Evolutionary conservation across 2,329 filamentous ascomycete genomes (phyloP).

Genomic region (Sporothrix curviconia): DNA sequence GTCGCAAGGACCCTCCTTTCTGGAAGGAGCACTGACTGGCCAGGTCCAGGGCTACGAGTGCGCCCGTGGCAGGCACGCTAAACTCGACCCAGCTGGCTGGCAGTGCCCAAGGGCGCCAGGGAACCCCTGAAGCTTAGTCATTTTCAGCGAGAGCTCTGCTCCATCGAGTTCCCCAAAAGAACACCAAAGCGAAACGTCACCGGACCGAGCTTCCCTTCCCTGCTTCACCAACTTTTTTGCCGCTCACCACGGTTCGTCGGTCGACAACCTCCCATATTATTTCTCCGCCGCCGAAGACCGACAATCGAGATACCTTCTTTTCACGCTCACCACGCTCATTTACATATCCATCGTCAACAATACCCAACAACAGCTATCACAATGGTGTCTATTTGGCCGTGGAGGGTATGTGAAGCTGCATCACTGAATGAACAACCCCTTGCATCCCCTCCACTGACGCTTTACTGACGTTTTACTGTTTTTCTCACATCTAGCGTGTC

Average conservation of each 20-base stretch:
- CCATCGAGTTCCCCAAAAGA: not conserved
- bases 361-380: not conserved
- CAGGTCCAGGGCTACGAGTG: not conserved
- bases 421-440: not conserved
- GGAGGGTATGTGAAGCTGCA: constrained; percentile 18
- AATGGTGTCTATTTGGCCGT: constrained; percentile 29
- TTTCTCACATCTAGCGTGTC: constrained; percentile 52
- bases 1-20: constrained; percentile 8
- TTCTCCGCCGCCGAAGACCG: not conserved
- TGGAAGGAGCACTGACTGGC: not conserved
- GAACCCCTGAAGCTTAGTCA: not conserved
- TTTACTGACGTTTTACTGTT: too few relatives aligned
- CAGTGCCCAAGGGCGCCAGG: not conserved
- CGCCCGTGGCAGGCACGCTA: not conserved
- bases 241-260: not conserved
- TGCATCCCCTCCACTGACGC: too few relatives aligned
- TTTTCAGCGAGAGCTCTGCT: not conserved
- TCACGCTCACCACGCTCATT: not conserved
- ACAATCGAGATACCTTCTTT: too few relatives aligned
- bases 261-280: not conserved
- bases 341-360: not conserved
- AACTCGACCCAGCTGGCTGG: not conserved
- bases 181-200: constrained; percentile 3
- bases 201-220: not conserved
- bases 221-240: not conserved